Evolutionary conservation across 202 grass and related monocot species (phyloP), one percentile per base, ranked within the genome.

Genomic region (Cymbopogon flexuosus): DNA sequence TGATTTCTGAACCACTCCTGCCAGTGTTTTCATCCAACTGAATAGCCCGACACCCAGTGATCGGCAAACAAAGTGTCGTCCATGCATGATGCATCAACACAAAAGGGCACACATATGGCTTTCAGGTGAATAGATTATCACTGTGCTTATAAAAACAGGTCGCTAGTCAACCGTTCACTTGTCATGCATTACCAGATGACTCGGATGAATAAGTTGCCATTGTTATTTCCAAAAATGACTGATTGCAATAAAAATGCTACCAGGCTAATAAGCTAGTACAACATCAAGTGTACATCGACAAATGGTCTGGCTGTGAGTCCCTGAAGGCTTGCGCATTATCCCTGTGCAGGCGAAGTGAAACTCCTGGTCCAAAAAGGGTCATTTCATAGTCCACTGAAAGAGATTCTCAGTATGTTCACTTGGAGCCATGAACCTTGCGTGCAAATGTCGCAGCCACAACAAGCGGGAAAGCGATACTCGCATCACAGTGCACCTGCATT

Each of bases 381-480:
- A 36, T 13, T 45, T 65, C 23, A 30, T 70, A 52, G 2, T 10
- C 67, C 8, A 18, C 3, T 2, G 6, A 11, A 19, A n/a, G 23
- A 56, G 52, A 78, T 14, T 41, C 75, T 82, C 36, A 78, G 33
- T 39, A 31, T 40, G 58, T 36, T 37, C 34, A 42, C 24, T 76
- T 86, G 29, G 34, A 63, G 5, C 70, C 8, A 1, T 83, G 85
- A 40, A 81, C 84, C 80, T 39, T 90, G 6, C 60, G 84, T 3
- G 89, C 91, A 89, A 97, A 97, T 67, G 94, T 97, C 12, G 94
- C 94, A 49, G 91, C 88, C n/a, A 94, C 89, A 18, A 97, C 61
- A 57, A 97, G 79, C 0, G 94, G 94, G 62, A 97, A 94, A 60
- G 91, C 94, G 9, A 97, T 92, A 79, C 89, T 97, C 7, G 89